Base-by-base conservation (phyloP, 2,329 filamentous ascomycete species). In the Lachnellula occidentalis region DNA sequence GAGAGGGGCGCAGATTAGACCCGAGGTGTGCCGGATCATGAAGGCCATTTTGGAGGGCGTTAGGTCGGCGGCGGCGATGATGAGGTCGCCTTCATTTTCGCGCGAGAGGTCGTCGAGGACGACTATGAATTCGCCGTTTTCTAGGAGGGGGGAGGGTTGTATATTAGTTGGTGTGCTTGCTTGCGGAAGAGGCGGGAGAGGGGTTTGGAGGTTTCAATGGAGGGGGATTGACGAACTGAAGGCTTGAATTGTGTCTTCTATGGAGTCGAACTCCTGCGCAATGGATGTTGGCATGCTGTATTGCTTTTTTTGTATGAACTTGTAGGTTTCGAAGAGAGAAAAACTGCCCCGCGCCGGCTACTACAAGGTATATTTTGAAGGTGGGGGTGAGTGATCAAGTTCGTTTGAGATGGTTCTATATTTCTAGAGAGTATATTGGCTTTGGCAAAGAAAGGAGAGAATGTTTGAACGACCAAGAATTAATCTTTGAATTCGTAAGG, bases 1-100 rank as follows among this genome's bases (percentile, higher is more conserved):
- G 92, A 97, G 79, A 15, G 94, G 92, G 0, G 88, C 88, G 82
- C 94, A 97, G 75, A 99, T 86, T 68, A 92, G 84, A 69, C 94
- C 94, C 3, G 90, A 90, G 39, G 88, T 88, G 77, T 96, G 84
- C 67, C 91, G 90, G 72, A 99, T 83, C 81, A 99, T 86, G 78
- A 96, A 99, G 66, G 91, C 90, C 85, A 95, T 95, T 74, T 97
- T 92, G 61, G 88, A 81, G 22, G 91, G 80, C 8, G 92, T 96
- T 61, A 96, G 76, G 66, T 87, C 81, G 63, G 90, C 78, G 59
- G 91, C 92, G 62, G 94, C 90, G 69, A 97, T 95, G 73, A 97
- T 96, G 48, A 99, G 83, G 75, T 99, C 94, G 72, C 92, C 94
- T 80, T 99, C 94, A 72, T 99, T 99, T 73, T 99, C 94, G 72